phyloP scores from a whole-genome alignment of 2,329 filamentous ascomycete genomes.

The Hymenoscyphus salicellus region DNA sequence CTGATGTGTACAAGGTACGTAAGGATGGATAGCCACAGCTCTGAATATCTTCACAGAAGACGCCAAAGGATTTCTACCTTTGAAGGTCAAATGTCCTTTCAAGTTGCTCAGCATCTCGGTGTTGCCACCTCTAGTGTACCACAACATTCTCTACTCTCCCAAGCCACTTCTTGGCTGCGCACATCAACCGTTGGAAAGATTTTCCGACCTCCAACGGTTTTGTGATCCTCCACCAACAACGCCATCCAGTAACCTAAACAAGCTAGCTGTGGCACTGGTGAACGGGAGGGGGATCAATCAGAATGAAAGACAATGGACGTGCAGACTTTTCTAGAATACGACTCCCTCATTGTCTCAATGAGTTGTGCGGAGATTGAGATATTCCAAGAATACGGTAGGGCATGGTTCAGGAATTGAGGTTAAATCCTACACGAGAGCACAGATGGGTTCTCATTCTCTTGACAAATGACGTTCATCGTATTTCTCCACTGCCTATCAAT shows the following conservation, averaged over 20 bases:
- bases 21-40: background rate
- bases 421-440: background rate
- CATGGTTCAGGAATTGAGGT: background rate
- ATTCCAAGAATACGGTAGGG: background rate
- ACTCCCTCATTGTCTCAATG: too few species aligned
- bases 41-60: background rate
- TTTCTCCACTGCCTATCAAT: background rate
- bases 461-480: background rate
- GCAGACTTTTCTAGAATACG: background rate
- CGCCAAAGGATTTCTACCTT: too few species aligned
- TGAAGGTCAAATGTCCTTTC: background rate
- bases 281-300: background rate
- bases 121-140: background rate
- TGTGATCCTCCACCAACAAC: conserved; percentile 1
- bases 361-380: background rate
- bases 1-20: background rate
- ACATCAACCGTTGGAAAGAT: background rate
- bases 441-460: background rate
- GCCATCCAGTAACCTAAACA: background rate
- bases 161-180: background rate
- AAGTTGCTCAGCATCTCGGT: background rate
- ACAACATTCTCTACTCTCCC: background rate
- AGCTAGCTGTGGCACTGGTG: background rate
- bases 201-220: background rate
- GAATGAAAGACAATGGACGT: background rate